These are phyloP conservation scores for Globisporangium spiculum DNA, from an alignment of 352 stramenopile species.

Conservation along the genomic window DNA sequence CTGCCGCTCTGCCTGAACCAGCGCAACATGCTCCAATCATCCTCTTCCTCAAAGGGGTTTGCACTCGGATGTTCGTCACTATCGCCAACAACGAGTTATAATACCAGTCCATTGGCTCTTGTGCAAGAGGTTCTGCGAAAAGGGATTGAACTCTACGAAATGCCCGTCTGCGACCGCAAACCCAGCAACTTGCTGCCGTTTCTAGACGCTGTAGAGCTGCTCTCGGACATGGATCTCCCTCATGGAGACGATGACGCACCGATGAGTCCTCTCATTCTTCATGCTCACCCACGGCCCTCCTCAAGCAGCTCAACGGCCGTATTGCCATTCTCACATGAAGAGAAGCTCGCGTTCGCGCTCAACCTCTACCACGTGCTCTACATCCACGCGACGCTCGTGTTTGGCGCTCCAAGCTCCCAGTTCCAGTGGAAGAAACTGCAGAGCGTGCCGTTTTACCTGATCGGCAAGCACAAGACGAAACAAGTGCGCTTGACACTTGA, in stretches of 20 bases:
- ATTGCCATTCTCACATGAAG: constrained; percentile 23
- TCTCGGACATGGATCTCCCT: constrained; percentile 40
- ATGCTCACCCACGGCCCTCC: background rate
- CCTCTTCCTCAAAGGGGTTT: background rate
- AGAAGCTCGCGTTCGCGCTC: constrained; percentile 77
- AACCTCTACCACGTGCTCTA: constrained; percentile 91
- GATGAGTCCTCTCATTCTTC: background rate
- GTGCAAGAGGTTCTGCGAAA: constrained; percentile 26
- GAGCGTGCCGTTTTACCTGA: constrained; percentile 43
- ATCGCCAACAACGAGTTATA: background rate
- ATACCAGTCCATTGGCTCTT: constrained; percentile 7
- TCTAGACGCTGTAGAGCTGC: constrained; percentile 44
- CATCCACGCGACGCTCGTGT: constrained; percentile 77
- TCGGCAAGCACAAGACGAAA: constrained; percentile 19
- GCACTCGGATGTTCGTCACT: background rate
- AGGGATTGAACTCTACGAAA: constrained; percentile 29
- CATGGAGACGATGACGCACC: constrained; percentile 5
- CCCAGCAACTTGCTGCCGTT: constrained; percentile 34
- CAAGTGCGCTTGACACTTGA: constrained; percentile 56
- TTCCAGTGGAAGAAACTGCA: constrained; percentile 79
- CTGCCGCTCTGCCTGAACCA: constrained; percentile 58
- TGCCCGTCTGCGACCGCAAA: constrained; percentile 16
- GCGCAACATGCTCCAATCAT: constrained; percentile 26
- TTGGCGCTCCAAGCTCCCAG: constrained; percentile 47
- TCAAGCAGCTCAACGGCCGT: background rate